phyloP scores from a whole-genome alignment of 2,329 filamentous ascomycete genomes.

The Ophiostoma piceae region DNA sequence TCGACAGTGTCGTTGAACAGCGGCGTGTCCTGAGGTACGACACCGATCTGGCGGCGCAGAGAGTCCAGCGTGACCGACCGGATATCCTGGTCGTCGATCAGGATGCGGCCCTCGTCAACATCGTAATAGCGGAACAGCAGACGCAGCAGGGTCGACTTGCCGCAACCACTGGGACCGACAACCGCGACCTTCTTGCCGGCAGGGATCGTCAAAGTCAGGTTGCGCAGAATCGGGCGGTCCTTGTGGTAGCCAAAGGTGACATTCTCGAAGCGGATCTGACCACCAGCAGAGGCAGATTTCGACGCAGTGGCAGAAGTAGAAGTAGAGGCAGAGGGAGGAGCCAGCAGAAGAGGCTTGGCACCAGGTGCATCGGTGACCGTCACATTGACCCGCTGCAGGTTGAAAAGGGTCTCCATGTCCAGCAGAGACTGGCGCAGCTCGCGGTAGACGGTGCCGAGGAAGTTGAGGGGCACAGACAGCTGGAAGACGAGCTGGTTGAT shows the following conservation, averaged over 20 bases:
- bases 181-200: conserved; percentile 94
- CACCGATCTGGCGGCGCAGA: conserved; percentile 78
- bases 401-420: conserved; percentile 98
- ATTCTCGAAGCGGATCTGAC: conserved; percentile 90
- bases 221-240: conserved; percentile 78
- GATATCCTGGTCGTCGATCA: conserved; percentile 91
- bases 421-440: conserved; percentile 90
- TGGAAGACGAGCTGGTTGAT: conserved; percentile 99
- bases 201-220: conserved; percentile 82
- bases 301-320: background rate
- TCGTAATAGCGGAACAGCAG: conserved; percentile 95
- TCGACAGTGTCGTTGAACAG: conserved; percentile 95
- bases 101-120: conserved; percentile 73
- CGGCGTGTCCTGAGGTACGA: conserved; percentile 94
- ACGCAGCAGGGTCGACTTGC: conserved; percentile 88
- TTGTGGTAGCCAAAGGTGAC: conserved; percentile 89
- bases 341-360: conserved; percentile 66
- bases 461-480: conserved; percentile 93
- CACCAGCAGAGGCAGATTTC: conserved; percentile 47
- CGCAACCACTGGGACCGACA: conserved; percentile 90
- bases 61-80: conserved; percentile 76
- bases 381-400: conserved; percentile 92
- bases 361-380: conserved; percentile 71
- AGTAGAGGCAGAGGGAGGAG: conserved; percentile 27
- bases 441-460: conserved; percentile 94